These are phyloP conservation scores for Hyaloscypha finlandica DNA, from an alignment of 495 filamentous ascomycete genomes.

Conservation along the genomic window DNA sequence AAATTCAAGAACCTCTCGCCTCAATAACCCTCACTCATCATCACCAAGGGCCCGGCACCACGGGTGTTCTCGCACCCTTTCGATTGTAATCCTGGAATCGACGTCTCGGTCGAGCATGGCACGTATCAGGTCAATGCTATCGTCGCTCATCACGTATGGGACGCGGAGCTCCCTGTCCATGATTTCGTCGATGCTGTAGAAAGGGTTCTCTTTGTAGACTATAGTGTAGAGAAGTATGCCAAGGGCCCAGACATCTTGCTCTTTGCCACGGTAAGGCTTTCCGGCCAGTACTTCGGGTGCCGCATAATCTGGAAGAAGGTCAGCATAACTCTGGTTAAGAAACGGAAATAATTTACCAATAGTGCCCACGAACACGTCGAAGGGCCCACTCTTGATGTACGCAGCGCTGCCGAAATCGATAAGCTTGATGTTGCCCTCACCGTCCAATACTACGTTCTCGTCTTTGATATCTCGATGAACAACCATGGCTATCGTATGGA, in stretches of 20 bases:
- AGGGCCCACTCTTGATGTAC: slow-evolving; percentile 96
- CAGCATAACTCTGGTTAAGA: slow-evolving; percentile 5
- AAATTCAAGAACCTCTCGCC: slow-evolving; percentile 7
- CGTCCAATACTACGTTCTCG: slow-evolving; percentile 94
- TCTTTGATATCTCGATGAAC: slow-evolving; percentile 99
- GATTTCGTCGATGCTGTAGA: slow-evolving; percentile 99
- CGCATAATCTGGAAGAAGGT: slow-evolving; percentile 74
- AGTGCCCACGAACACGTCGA: slow-evolving; percentile 98
- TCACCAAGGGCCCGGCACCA: slow-evolving; percentile 52
- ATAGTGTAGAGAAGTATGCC: slow-evolving; percentile 98
- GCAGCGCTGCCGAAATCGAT: slow-evolving; percentile 98
- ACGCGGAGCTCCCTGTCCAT: slow-evolving; percentile 94
- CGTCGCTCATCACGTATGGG: slow-evolving; percentile 87
- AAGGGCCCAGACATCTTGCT: slow-evolving; percentile 98
- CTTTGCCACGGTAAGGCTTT: slow-evolving; percentile 89
- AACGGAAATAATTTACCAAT: slow-evolving; percentile 70
- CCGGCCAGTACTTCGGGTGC: slow-evolving; percentile 96
- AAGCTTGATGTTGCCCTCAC: slow-evolving; percentile 92
- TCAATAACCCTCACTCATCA: slow-evolving; percentile 25
- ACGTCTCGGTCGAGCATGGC: slow-evolving; percentile 92
- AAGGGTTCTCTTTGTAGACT: slow-evolving; percentile 98
- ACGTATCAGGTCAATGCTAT: slow-evolving; percentile 85
- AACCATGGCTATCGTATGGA: slow-evolving; percentile 88
- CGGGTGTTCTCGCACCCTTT: slow-evolving; percentile 79
- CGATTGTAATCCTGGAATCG: slow-evolving; percentile 75